These are phyloP conservation scores for Diplosphaera chodatii DNA, from an alignment of 139 green algal genomes.

Conservation along the genomic window DNA sequence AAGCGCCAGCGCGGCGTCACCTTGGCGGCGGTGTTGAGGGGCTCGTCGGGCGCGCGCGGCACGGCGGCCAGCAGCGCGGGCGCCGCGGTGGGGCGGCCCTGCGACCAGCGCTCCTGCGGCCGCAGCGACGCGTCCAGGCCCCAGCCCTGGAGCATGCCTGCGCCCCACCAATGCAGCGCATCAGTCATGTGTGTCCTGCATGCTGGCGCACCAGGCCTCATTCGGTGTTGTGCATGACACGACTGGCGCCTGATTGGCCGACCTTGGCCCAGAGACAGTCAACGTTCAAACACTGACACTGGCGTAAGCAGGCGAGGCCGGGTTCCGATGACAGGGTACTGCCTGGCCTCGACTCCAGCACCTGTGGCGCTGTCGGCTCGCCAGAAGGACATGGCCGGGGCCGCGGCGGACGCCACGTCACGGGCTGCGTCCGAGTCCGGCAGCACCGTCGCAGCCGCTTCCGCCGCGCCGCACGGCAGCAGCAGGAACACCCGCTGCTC, in stretches of 20 bases:
- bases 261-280: too few relatives aligned
- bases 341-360: too few relatives aligned
- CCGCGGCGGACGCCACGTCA: constrained; percentile 2
- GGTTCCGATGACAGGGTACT: too few relatives aligned
- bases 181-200: too few relatives aligned
- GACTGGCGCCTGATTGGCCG: too few relatives aligned
- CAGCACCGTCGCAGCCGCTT: constrained; percentile 4
- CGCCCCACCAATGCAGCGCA: too few relatives aligned
- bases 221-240: too few relatives aligned
- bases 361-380: constrained; percentile 9
- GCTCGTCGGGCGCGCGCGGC: constrained; percentile 33
- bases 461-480: background rate
- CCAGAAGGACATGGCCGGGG: constrained; percentile 27
- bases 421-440: too few relatives aligned
- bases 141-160: background rate
- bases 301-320: too few relatives aligned
- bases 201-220: too few relatives aligned
- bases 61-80: constrained; percentile 40
- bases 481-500: constrained; percentile 50
- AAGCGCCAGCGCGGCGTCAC: constrained; percentile 22
- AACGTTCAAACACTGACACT: too few relatives aligned
- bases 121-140: background rate
- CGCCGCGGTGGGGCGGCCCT: constrained; percentile 1
- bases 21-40: constrained; percentile 68
- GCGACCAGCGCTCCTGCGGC: constrained; percentile 23